A percentile compares a stretch with the other conserved stretches of the same genome.
These are phyloP conservation scores for Annulohypoxylon moriforme DNA, from an alignment of 495 filamentous ascomycete genomes.

Conservation along the genomic window DNA sequence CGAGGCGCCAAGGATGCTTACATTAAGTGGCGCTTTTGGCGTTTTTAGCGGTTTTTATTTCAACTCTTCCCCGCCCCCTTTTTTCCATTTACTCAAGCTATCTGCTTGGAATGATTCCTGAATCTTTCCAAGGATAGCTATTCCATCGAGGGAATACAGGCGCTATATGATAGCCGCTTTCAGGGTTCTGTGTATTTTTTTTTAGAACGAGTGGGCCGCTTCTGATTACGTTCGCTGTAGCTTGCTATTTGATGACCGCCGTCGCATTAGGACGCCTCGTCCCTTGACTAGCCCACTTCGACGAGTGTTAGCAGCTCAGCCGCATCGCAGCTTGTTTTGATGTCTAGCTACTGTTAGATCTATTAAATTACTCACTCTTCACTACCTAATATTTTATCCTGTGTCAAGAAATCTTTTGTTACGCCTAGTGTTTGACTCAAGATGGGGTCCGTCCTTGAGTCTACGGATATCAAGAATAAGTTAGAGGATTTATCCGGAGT, in stretches of 20 bases:
- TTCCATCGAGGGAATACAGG: not conserved
- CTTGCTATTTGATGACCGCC: not conserved
- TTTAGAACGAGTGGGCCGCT: not conserved
- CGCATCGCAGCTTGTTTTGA: slow-evolving; percentile 7
- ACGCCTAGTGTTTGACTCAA: slow-evolving; percentile 5
- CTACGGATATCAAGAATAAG: slow-evolving; percentile 62
- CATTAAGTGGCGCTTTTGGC: not conserved
- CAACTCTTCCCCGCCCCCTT: not conserved
- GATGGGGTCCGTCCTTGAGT: slow-evolving; percentile 53
- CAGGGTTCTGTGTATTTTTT: not conserved
- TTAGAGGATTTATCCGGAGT: slow-evolving; percentile 68
- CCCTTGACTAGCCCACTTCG: slow-evolving; percentile 1
- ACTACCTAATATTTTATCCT: not conserved
- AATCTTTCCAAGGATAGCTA: not conserved
- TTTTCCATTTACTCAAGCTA: not conserved
- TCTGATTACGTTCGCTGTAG: slow-evolving; percentile 6
- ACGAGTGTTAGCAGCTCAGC: not conserved
- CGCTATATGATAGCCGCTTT: not conserved
- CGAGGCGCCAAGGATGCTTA: not conserved
- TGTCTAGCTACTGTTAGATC: not conserved
- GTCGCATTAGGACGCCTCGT: slow-evolving; percentile 1
- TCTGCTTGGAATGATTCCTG: not conserved
- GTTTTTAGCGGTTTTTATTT: not conserved
- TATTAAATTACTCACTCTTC: not conserved
- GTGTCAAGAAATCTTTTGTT: not conserved